Conservation (phyloP, 1,139 yeast genomes). For the Pichia sp. region DNA sequence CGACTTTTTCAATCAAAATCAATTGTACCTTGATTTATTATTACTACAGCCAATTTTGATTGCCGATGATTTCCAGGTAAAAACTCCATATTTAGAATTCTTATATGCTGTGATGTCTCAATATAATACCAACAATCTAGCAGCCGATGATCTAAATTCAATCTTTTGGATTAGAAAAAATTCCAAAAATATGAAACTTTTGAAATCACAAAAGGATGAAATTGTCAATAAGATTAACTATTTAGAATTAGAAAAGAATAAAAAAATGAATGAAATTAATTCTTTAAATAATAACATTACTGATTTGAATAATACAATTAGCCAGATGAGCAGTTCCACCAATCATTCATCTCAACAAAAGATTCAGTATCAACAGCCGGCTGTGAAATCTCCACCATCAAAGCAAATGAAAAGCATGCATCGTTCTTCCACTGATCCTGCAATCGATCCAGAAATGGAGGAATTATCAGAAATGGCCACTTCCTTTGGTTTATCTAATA, state of each 20-base stretch:
- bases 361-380: neutral
- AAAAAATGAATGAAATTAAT: conserved; percentile 6
- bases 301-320: neutral
- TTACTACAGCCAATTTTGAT: conserved; percentile 77
- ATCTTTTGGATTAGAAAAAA: conserved; percentile 29
- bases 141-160: conserved; percentile 19
- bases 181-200: conserved; percentile 30
- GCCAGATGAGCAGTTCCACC: neutral
- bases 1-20: conserved; percentile 46
- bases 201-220: conserved; percentile 24
- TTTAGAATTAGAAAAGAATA: neutral
- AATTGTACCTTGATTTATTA: conserved; percentile 61
- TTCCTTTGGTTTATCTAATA: conserved; percentile 6
- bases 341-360: neutral
- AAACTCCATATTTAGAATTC: conserved; percentile 86
- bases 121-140: conserved; percentile 38
- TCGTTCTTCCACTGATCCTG: conserved; percentile 14
- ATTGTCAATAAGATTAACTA: conserved; percentile 1
- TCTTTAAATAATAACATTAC: neutral
- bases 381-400: neutral
- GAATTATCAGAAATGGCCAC: conserved; percentile 13
- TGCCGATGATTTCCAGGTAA: conserved; percentile 78
- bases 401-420: neutral
- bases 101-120: conserved; percentile 76
- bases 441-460: conserved; percentile 14